Conservation (phyloP, 768 basidiomycete species). For the Russula ochroleuca region DNA sequence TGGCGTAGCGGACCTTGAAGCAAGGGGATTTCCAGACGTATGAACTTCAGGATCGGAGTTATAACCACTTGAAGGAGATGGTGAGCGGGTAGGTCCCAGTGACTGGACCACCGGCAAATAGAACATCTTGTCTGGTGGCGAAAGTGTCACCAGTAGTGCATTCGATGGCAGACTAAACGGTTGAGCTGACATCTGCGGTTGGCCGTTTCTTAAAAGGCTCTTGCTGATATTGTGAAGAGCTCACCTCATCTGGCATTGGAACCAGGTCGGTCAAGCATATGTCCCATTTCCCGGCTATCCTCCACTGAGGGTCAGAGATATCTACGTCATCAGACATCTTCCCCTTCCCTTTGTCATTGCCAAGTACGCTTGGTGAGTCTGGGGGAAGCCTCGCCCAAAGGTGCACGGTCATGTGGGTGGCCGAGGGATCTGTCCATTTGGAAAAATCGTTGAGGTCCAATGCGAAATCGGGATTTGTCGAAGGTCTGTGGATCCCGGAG, state of each 20-base stretch:
- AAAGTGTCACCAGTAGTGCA: slow-evolving; percentile 61
- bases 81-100: slow-evolving; percentile 39
- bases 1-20: slow-evolving; percentile 14
- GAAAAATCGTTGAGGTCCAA: slow-evolving; percentile 59
- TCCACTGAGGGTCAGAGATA: slow-evolving; percentile 46
- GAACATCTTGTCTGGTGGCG: slow-evolving; percentile 56
- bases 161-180: slow-evolving; percentile 61
- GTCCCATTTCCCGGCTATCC: slow-evolving; percentile 62
- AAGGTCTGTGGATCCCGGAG: slow-evolving; percentile 74
- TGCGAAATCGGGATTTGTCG: slow-evolving; percentile 74
- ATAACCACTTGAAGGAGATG: slow-evolving; percentile 60
- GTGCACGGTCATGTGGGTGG: slow-evolving; percentile 49
- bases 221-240: slow-evolving; percentile 32
- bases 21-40: slow-evolving; percentile 31
- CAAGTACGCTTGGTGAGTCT: slow-evolving; percentile 9
- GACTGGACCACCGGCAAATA: slow-evolving; percentile 45
- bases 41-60: slow-evolving; percentile 66
- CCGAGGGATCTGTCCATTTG: slow-evolving; percentile 50
- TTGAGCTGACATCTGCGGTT: slow-evolving; percentile 37
- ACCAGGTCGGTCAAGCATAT: slow-evolving; percentile 55
- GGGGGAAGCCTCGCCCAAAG: slow-evolving; percentile 47
- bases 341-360: slow-evolving; percentile 22
- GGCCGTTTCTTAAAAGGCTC: background rate
- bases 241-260: slow-evolving; percentile 59
- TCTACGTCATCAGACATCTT: slow-evolving; percentile 19